Conservation (phyloP, 2,329 filamentous ascomycete species). For the Beauveria pseudobassiana region DNA sequence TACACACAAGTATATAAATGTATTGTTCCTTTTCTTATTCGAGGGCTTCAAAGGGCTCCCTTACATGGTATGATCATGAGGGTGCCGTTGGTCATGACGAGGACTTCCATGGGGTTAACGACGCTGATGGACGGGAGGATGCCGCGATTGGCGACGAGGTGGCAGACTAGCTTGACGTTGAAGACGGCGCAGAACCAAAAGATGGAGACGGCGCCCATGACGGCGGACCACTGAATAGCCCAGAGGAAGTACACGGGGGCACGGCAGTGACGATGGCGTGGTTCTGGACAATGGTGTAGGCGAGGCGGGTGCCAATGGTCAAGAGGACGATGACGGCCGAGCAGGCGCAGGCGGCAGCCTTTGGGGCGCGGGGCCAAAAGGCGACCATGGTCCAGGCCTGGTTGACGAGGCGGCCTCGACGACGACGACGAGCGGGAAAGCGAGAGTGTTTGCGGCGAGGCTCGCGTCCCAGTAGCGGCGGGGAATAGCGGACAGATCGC, state of each 20-base stretch:
- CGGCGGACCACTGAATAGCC: slow-evolving; percentile 31
- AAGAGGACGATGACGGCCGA: slow-evolving; percentile 30
- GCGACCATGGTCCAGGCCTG: slow-evolving; percentile 47
- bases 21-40: background rate
- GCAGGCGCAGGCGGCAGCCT: slow-evolving; percentile 21
- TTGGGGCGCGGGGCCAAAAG: slow-evolving; percentile 35
- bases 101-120: slow-evolving; percentile 44
- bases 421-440: slow-evolving; percentile 36
- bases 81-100: slow-evolving; percentile 48
- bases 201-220: slow-evolving; percentile 34
- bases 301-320: slow-evolving; percentile 25
- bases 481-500: slow-evolving; percentile 45
- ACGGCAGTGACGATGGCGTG: slow-evolving; percentile 20
- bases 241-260: slow-evolving; percentile 24
- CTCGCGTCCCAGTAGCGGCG: slow-evolving; percentile 27
- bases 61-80: slow-evolving; percentile 50
- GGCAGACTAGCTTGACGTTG: slow-evolving; percentile 41
- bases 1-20: too few species aligned
- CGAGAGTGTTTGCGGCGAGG: slow-evolving; percentile 33
- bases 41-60: slow-evolving; percentile 6
- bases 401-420: slow-evolving; percentile 41
- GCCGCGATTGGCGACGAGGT: slow-evolving; percentile 40
- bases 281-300: slow-evolving; percentile 30
- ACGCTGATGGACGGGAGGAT: slow-evolving; percentile 35
- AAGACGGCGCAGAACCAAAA: slow-evolving; percentile 51